phyloP scores from a whole-genome alignment of 345 rosid species.

The Luvunga scandens region DNA sequence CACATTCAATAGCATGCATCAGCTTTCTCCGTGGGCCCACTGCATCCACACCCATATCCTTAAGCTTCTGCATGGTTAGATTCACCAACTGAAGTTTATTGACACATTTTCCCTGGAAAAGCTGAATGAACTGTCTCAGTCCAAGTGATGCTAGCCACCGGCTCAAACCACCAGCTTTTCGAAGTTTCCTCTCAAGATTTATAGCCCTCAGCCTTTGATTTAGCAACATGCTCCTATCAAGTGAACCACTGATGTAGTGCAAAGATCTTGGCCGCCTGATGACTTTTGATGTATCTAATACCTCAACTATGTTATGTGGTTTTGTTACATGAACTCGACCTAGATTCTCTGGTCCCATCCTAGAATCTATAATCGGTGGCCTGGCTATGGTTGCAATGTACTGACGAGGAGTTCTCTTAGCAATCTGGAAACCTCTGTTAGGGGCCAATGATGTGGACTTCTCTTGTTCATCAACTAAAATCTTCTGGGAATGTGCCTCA shows the following conservation, averaged over 20 bases:
- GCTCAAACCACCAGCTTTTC: constrained; percentile 76
- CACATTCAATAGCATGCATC: constrained; percentile 87
- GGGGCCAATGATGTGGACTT: constrained; percentile 17
- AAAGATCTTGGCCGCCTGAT: constrained; percentile 35
- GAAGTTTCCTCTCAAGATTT: constrained; percentile 72
- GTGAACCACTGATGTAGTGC: constrained; percentile 30
- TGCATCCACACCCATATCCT: constrained; percentile 91
- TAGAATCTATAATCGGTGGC: constrained; percentile 18
- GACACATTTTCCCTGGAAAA: constrained; percentile 56
- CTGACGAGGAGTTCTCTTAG: constrained; percentile 21
- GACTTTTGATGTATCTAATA: constrained; percentile 30
- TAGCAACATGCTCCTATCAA: constrained; percentile 36
- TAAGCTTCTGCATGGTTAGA: constrained; percentile 89
- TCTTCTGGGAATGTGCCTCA: constrained; percentile 21
- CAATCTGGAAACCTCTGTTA: constrained; percentile 12
- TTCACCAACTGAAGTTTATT: constrained; percentile 72
- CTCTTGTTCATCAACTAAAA: constrained; percentile 39
- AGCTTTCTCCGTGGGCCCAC: constrained; percentile 94
- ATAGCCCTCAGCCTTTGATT: constrained; percentile 62
- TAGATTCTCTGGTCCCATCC: constrained; percentile 17
- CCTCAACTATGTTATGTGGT: constrained; percentile 16
- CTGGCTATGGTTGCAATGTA: constrained; percentile 17
- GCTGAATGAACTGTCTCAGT: constrained; percentile 66
- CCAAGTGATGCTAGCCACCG: constrained; percentile 80
- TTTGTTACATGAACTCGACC: neutral